phyloP scores from a whole-genome alignment of 1,284 basidiomycete genomes.

The Moesziomyces globuligerus region DNA sequence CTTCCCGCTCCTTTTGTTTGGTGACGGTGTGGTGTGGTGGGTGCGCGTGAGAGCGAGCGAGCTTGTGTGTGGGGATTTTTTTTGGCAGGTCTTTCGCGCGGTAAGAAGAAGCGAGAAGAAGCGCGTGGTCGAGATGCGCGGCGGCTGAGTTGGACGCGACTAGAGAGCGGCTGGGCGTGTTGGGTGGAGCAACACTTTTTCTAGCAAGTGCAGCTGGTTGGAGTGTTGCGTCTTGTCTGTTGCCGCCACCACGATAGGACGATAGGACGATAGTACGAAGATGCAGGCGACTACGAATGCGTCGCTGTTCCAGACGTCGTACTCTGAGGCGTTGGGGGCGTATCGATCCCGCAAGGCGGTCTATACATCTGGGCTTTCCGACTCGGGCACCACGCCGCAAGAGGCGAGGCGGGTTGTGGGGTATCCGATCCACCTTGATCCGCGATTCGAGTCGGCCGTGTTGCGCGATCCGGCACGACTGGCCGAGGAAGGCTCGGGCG shows the following conservation, averaged over 20 bases:
- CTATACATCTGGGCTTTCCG: slow-evolving; percentile 17
- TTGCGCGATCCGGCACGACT: slow-evolving; percentile 10
- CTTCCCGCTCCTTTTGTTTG: too few species aligned
- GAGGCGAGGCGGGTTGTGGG: too few species aligned
- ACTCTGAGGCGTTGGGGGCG: slow-evolving; percentile 37
- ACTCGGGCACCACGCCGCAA: too few species aligned
- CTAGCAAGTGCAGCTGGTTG: too few species aligned
- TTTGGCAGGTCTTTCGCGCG: too few species aligned
- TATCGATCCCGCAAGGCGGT: slow-evolving; percentile 34
- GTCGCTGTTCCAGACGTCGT: slow-evolving; percentile 47
- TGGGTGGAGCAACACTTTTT: slow-evolving; percentile 31
- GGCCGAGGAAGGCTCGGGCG: slow-evolving; percentile 24
- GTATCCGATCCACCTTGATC: slow-evolving; percentile 39
- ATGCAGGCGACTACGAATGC: slow-evolving; percentile 45
- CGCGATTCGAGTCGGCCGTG: slow-evolving; percentile 7
- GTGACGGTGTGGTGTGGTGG: background rate
- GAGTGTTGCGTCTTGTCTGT: background rate
- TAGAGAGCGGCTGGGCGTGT: too few species aligned
- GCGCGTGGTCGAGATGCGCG: too few species aligned
- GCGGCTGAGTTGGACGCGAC: too few species aligned
- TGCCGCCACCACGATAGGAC: background rate
- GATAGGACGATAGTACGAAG: background rate
- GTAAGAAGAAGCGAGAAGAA: slow-evolving; percentile 12
- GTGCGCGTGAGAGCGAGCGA: background rate
- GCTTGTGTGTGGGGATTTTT: background rate